Evolutionary conservation across 2,329 filamentous ascomycete genomes (phyloP).

Genomic region (Fusarium equiseti): DNA sequence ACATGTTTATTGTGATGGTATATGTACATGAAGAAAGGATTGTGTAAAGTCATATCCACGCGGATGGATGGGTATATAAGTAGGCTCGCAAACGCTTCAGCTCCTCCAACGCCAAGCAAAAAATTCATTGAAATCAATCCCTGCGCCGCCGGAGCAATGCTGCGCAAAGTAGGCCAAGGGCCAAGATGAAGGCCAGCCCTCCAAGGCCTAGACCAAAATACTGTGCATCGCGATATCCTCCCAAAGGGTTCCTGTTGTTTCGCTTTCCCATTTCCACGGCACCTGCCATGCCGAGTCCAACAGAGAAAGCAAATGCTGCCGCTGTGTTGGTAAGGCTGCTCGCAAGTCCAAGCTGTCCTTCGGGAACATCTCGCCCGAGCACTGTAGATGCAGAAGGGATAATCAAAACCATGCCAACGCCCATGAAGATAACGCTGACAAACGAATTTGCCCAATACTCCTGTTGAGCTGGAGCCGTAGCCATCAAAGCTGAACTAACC

Average conservation of each 20-base stretch:
- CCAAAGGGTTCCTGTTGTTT: slow-evolving; percentile 21
- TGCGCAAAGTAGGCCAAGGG: slow-evolving; percentile 34
- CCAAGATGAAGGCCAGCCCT: slow-evolving; percentile 39
- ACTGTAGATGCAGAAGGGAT: slow-evolving; percentile 38
- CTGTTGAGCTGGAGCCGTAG: slow-evolving; percentile 40
- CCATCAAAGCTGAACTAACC: slow-evolving; percentile 41
- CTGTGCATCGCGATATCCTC: slow-evolving; percentile 43
- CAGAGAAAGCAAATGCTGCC: slow-evolving; percentile 39
- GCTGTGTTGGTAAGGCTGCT: slow-evolving; percentile 34
- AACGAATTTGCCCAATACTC: slow-evolving; percentile 45
- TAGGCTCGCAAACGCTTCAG: background rate
- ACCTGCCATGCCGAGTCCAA: slow-evolving; percentile 45
- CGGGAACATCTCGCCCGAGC: slow-evolving; percentile 37
- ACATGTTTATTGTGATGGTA: slow-evolving; percentile 6
- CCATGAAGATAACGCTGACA: slow-evolving; percentile 45
- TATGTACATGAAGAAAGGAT: background rate
- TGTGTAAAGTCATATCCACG: slow-evolving; percentile 2
- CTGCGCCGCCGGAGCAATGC: slow-evolving; percentile 37
- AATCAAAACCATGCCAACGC: slow-evolving; percentile 42
- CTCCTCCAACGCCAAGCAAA: slow-evolving; percentile 9
- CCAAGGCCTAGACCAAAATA: slow-evolving; percentile 44
- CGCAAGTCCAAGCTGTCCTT: slow-evolving; percentile 43
- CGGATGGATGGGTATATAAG: slow-evolving; percentile 34
- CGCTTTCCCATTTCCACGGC: slow-evolving; percentile 37
- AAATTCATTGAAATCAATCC: slow-evolving; percentile 9